Percentiles rank a stretch among this genome's conserved stretches.
These are phyloP conservation scores for Oryza meyeriana DNA, from an alignment of 176 grass and related monocot species.

Conservation along the genomic window DNA sequence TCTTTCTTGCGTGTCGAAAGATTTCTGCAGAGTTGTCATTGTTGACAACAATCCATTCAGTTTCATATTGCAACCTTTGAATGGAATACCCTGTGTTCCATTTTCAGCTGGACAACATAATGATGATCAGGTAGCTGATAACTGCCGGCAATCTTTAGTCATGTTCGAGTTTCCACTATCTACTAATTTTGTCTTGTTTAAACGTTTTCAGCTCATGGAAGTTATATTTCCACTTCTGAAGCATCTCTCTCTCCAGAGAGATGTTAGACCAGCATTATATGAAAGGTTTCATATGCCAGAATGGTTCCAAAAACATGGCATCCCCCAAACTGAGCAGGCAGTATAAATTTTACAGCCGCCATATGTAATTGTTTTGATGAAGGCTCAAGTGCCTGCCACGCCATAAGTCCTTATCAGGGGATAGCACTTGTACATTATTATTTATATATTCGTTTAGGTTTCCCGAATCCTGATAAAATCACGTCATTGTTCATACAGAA, in stretches of 20 bases:
- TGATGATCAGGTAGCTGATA: constrained; percentile 77
- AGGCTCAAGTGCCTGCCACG: constrained; percentile 36
- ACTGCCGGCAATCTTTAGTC: neutral
- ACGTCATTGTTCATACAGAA: constrained; percentile 42
- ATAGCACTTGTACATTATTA: constrained; percentile 70
- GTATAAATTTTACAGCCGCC: constrained; percentile 35
- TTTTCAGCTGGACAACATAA: constrained; percentile 85
- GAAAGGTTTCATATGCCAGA: constrained; percentile 99
- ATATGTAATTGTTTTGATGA: constrained; percentile 32
- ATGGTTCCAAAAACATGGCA: constrained; percentile 95
- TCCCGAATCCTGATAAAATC: constrained; percentile 17
- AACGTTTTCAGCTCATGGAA: constrained; percentile 76
- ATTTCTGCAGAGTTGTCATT: constrained; percentile 70
- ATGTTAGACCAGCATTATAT: constrained; percentile 76
- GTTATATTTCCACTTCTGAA: constrained; percentile 92
- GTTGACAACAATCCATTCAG: constrained; percentile 99
- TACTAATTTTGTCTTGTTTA: constrained; percentile 32
- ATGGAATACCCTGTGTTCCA: constrained; percentile 95
- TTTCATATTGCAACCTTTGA: constrained; percentile 93
- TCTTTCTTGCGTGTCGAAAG: constrained; percentile 79
- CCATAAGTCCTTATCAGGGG: constrained; percentile 16
- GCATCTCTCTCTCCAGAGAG: constrained; percentile 74
- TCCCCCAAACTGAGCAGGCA: constrained; percentile 54
- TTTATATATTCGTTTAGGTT: constrained; percentile 50
- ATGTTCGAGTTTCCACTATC: neutral